phyloP scores from a whole-genome alignment of 1,284 basidiomycete species.

The Cronartium ribicola region DNA sequence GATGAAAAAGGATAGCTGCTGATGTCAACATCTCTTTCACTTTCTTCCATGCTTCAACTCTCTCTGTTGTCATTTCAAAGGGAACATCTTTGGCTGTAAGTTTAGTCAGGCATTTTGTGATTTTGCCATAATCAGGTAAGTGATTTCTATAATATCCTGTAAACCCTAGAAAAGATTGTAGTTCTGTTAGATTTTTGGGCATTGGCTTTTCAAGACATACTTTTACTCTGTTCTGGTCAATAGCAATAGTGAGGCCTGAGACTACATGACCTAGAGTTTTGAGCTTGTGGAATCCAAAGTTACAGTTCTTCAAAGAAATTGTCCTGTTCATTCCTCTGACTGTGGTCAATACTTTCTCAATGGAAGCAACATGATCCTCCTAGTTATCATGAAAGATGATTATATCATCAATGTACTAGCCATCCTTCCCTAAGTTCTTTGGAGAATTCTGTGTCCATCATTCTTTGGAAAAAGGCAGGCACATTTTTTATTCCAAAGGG shows the following conservation, averaged over 20 bases:
- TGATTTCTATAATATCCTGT: slow-evolving; percentile 8
- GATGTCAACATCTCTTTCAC: background rate
- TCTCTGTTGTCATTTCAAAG: background rate
- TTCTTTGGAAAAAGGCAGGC: slow-evolving; percentile 14
- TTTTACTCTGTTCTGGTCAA: slow-evolving; percentile 55
- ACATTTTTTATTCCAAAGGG: slow-evolving; percentile 13
- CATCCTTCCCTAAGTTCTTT: background rate
- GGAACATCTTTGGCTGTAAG: too few relatives aligned
- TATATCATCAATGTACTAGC: slow-evolving; percentile 9
- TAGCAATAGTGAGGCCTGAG: slow-evolving; percentile 49
- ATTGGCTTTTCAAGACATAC: slow-evolving; percentile 53
- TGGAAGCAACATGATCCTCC: too few relatives aligned
- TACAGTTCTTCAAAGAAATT: too few relatives aligned
- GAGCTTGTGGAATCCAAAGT: background rate
- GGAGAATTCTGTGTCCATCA: background rate
- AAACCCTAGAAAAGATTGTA: background rate
- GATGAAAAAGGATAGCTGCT: background rate
- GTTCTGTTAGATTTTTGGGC: slow-evolving; percentile 48
- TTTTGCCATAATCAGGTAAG: background rate
- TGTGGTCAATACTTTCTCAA: too few relatives aligned
- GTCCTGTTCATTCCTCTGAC: too few relatives aligned
- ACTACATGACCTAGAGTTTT: slow-evolving; percentile 52
- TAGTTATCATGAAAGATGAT: background rate
- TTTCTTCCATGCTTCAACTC: background rate
- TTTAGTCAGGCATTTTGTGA: background rate